Percentiles rank a stretch among this genome's conserved stretches.
These are phyloP conservation scores for Nasturtium officinale DNA, from an alignment of 345 rosid species.

Conservation along the genomic window DNA sequence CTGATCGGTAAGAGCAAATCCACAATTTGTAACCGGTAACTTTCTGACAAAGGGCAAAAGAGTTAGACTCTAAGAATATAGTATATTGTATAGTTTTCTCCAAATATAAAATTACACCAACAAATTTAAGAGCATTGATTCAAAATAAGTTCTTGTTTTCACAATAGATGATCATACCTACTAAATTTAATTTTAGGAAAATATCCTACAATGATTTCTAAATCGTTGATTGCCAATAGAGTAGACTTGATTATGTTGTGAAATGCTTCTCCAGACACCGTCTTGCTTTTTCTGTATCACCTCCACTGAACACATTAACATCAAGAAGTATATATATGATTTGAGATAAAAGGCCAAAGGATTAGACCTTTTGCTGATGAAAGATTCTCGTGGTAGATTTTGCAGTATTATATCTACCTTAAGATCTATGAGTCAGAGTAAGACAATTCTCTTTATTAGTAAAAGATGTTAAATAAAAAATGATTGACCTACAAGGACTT, in stretches of 20 bases:
- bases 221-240: background rate
- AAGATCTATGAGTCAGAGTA: too few species aligned
- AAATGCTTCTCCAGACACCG: background rate
- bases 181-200: background rate
- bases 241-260: background rate
- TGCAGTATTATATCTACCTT: background rate
- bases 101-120: background rate
- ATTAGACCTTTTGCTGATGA: too few species aligned
- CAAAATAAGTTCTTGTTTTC: background rate
- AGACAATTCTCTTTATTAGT: too few species aligned
- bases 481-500: background rate
- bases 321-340: background rate
- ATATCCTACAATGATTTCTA: background rate
- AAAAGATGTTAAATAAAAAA: background rate
- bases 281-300: background rate
- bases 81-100: background rate
- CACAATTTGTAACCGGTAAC: background rate
- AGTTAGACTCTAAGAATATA: background rate
- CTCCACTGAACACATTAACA: background rate
- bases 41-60: background rate
- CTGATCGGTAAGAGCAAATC: background rate
- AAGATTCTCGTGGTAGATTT: too few species aligned
- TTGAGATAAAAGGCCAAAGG: background rate
- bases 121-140: background rate
- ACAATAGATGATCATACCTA: background rate